These are phyloP conservation scores for Moricandia moricandioides DNA, from an alignment of 345 rosid species.

Conservation along the genomic window DNA sequence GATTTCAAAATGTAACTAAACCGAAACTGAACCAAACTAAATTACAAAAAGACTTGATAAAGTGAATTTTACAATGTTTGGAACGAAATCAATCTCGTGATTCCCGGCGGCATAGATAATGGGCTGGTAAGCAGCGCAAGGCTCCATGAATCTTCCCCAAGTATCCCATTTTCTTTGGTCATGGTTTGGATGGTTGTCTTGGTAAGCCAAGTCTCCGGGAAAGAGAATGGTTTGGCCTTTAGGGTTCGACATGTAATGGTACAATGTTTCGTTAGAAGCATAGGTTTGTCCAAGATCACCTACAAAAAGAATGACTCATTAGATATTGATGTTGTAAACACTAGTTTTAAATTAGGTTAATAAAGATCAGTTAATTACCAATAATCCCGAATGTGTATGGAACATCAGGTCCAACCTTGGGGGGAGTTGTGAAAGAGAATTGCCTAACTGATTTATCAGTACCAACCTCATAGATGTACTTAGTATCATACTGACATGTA, in stretches of 20 bases:
- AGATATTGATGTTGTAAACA: background rate
- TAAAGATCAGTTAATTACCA: slow-evolving; percentile 34
- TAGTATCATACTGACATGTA: slow-evolving; percentile 43
- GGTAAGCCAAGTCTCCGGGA: slow-evolving; percentile 52
- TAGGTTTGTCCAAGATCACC: slow-evolving; percentile 58
- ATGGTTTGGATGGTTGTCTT: slow-evolving; percentile 41
- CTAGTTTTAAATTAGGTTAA: background rate
- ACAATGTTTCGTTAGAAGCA: slow-evolving; percentile 48
- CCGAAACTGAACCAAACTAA: background rate
- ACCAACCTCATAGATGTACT: slow-evolving; percentile 57
- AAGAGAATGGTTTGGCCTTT: slow-evolving; percentile 47
- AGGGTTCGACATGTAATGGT: slow-evolving; percentile 48
- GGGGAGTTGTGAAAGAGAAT: slow-evolving; percentile 57
- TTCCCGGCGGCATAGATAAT: slow-evolving; percentile 53
- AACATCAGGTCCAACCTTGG: slow-evolving; percentile 59
- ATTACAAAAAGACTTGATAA: background rate
- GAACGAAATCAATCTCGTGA: slow-evolving; percentile 47
- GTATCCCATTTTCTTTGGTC: slow-evolving; percentile 52
- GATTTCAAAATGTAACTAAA: background rate
- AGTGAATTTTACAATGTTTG: slow-evolving; percentile 37
- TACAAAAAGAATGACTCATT: slow-evolving; percentile 18
- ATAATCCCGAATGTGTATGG: slow-evolving; percentile 70
- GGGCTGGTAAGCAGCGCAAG: slow-evolving; percentile 51
- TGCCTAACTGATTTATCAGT: slow-evolving; percentile 35
- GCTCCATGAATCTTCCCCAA: slow-evolving; percentile 46